Evolutionary conservation across 2,329 filamentous ascomycete species (phyloP).

Genomic region (Exophiala spinifera): DNA sequence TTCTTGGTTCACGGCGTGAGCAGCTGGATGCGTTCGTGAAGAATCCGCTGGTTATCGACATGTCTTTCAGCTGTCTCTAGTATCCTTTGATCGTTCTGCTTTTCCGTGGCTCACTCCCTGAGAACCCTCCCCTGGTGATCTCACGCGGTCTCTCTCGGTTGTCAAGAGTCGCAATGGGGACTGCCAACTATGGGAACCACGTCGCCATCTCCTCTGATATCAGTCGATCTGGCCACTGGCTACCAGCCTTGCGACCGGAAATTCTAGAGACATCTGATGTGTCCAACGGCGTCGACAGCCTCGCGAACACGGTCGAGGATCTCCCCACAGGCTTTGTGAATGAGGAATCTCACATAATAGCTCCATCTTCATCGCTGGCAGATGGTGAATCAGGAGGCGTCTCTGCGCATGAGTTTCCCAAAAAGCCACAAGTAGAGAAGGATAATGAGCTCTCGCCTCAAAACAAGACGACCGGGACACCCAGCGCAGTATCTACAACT

Average conservation of each 20-base stretch:
- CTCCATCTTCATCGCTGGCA: slow-evolving; percentile 1
- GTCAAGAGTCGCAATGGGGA: slow-evolving; percentile 9
- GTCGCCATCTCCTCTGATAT: slow-evolving; percentile 9
- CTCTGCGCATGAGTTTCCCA: not conserved
- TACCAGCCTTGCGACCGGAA: slow-evolving; percentile 51
- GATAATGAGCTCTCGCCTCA: no score
- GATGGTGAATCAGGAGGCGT: not conserved
- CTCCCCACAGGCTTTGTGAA: not conserved
- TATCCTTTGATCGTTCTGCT: slow-evolving; percentile 4
- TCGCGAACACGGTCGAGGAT: not conserved
- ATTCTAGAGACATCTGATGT: slow-evolving; percentile 34
- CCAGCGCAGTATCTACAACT: not conserved
- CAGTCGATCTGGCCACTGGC: slow-evolving; percentile 45
- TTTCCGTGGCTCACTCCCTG: slow-evolving; percentile 12
- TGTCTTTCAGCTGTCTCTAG: slow-evolving; percentile 19
- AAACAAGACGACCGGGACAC: not conserved
- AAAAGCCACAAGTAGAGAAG: not conserved
- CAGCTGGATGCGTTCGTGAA: not conserved
- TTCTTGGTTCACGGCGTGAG: not conserved
- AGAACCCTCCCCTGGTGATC: slow-evolving; percentile 10
- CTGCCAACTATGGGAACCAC: slow-evolving; percentile 1
- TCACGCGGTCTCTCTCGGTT: slow-evolving; percentile 10
- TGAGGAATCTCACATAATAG: slow-evolving; percentile 6
- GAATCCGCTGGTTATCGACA: slow-evolving; percentile 3
- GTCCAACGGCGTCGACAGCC: not conserved